A percentile compares a stretch with the other conserved stretches of the same genome.
Evolutionary conservation across 2,329 filamentous ascomycete genomes (phyloP).

Genomic region (Botrytis tulipae): DNA sequence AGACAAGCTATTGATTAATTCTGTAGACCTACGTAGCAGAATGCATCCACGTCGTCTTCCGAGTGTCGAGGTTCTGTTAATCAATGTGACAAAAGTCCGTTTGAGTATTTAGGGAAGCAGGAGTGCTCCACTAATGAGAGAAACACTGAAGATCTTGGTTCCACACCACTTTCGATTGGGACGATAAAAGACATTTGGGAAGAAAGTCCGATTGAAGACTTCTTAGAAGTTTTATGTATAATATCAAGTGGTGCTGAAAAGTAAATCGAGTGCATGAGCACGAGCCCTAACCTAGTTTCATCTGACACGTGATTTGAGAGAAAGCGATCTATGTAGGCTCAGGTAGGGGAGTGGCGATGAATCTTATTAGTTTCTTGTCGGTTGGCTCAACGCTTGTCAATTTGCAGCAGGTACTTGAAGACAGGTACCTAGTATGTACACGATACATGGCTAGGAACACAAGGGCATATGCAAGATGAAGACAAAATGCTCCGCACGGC

Average conservation of each 20-base stretch:
- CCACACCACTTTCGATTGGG: neutral
- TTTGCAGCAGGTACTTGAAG: neutral
- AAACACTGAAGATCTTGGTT: neutral
- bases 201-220: neutral
- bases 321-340: neutral
- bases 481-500: neutral
- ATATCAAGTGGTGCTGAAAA: neutral
- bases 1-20: neutral
- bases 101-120: neutral
- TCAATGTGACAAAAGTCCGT: neutral
- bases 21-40: neutral
- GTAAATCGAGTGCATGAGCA: neutral
- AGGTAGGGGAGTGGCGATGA: neutral
- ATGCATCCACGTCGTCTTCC: neutral
- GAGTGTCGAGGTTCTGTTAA: neutral
- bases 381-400: neutral
- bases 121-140: neutral
- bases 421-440: neutral
- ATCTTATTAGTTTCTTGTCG: neutral
- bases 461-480: neutral
- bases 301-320: neutral
- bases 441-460: neutral
- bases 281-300: neutral
- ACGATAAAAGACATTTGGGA: too few species aligned
- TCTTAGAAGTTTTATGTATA: neutral